Evolutionary conservation across 305 asterid species (phyloP).

Genomic region (Solanum hybrid): DNA sequence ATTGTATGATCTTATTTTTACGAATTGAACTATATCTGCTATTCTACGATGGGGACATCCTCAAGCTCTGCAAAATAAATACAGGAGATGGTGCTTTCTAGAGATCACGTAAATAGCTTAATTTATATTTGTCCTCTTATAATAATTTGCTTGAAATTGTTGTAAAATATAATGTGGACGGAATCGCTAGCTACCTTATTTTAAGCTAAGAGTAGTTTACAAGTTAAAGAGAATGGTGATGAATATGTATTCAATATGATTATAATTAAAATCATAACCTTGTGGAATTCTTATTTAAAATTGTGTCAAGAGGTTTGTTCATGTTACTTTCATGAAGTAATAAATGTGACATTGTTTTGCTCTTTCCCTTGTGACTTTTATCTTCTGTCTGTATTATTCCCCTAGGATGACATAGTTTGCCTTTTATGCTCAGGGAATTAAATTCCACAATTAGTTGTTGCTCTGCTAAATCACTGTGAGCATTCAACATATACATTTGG

Average conservation of each 20-base stretch:
- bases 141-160: not conserved
- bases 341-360: not conserved
- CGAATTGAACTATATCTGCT: not conserved
- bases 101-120: not conserved
- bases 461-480: not conserved
- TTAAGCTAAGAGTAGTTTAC: not conserved
- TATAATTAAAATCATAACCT: not conserved
- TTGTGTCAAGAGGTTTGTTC: not conserved
- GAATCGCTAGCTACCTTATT: not conserved
- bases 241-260: not conserved
- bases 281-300: not conserved
- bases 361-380: not conserved
- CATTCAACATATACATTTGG: not conserved
- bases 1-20: not conserved
- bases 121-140: not conserved
- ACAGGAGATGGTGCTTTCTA: not conserved
- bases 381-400: not conserved
- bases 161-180: not conserved
- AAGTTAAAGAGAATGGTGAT: not conserved
- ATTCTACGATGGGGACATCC: not conserved
- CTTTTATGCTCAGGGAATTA: not conserved
- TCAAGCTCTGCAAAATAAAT: not conserved
- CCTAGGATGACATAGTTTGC: not conserved
- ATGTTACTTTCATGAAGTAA: not conserved
- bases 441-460: not conserved